A percentile compares a stretch with the other conserved stretches of the same genome.
These are phyloP conservation scores for Diaporthe destruens DNA, from an alignment of 2,329 filamentous ascomycete species.

Conservation along the genomic window DNA sequence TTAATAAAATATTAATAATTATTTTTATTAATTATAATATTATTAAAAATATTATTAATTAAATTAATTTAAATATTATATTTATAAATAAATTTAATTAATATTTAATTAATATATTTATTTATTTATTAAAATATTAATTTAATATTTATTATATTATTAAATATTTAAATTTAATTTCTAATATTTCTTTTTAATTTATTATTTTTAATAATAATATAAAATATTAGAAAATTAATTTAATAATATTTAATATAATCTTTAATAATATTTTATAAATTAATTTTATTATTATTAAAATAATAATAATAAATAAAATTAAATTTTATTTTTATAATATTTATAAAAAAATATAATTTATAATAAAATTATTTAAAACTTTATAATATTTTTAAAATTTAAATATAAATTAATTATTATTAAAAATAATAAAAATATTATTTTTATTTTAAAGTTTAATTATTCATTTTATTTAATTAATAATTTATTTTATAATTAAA, in stretches of 20 bases:
- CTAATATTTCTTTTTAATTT: not conserved
- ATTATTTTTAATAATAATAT: not conserved
- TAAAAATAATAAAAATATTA: too few relatives aligned
- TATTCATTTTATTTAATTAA: too few relatives aligned
- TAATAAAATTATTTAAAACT: not conserved
- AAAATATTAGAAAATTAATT: not conserved
- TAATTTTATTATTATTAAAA: not conserved
- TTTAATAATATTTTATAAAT: not conserved
- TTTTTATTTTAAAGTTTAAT: too few relatives aligned
- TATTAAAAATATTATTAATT: not conserved
- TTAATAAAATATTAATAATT: not conserved
- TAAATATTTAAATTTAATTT: not conserved
- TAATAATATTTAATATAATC: not conserved
- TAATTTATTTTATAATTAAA: too few relatives aligned
- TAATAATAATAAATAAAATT: not conserved
- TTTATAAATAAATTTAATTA: not conserved
- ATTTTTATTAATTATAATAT: not conserved
- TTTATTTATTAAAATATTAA: not conserved
- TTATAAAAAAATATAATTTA: not conserved
- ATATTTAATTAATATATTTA: not conserved
- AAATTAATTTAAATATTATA: not conserved
- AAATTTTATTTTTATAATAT: not conserved
- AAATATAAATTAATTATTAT: not conserved
- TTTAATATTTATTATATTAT: not conserved
- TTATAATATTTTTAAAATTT: not conserved